Percentiles rank a stretch among this genome's conserved stretches.
Conservation (phyloP, 495 filamentous ascomycete genomes). For the Trichoderma parareesei region DNA sequence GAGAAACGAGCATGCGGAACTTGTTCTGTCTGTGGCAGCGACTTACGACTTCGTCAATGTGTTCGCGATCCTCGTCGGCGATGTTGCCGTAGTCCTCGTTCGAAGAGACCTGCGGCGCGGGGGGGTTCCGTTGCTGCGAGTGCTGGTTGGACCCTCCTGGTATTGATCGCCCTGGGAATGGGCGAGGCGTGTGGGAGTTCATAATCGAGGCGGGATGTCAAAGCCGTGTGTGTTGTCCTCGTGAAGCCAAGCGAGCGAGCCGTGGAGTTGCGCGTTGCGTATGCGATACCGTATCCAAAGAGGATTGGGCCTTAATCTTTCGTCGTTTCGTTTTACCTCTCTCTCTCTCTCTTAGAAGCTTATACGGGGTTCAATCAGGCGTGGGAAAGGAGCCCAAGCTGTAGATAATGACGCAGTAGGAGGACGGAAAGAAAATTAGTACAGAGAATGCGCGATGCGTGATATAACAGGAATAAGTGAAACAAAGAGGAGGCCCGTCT, state of each 20-base stretch:
- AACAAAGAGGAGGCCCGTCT: background rate
- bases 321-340: background rate
- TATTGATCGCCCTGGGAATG: constrained; percentile 11
- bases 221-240: background rate
- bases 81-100: constrained; percentile 32
- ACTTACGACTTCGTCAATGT: constrained; percentile 81
- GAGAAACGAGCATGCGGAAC: too few species aligned
- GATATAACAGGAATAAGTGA: background rate
- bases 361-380: background rate
- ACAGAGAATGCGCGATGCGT: background rate
- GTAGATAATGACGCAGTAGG: background rate
- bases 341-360: background rate
- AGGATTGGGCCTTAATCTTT: background rate
- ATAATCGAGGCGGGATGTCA: background rate
- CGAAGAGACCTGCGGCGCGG: constrained; percentile 22
- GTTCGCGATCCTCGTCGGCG: constrained; percentile 80
- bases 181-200: constrained; percentile 11
- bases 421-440: background rate
- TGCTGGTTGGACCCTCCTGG: constrained; percentile 30
- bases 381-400: background rate
- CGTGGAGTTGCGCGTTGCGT: background rate
- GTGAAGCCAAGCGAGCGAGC: background rate
- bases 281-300: constrained; percentile 2
- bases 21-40: background rate
- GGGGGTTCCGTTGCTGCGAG: constrained; percentile 15